Evolutionary conservation across 176 grass and related monocot species (phyloP).

Genomic region (Alopecurus myosuroides): DNA sequence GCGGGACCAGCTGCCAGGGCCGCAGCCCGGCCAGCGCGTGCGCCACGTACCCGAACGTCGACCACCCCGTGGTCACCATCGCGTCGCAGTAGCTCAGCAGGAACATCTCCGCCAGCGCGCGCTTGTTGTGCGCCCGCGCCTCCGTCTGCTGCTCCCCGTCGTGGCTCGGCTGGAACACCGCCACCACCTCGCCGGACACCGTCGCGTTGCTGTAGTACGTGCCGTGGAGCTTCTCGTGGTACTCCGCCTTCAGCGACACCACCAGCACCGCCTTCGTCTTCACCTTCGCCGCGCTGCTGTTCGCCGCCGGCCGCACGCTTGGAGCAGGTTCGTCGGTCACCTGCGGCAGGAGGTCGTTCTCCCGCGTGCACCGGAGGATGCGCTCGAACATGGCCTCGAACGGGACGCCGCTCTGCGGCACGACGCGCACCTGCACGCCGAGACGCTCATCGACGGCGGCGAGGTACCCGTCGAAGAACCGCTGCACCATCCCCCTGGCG

Average conservation of each 20-base stretch:
- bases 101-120: slow-evolving; percentile 66
- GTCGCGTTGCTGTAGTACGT: slow-evolving; percentile 55
- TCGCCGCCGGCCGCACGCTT: neutral
- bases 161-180: slow-evolving; percentile 68
- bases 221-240: too few relatives aligned
- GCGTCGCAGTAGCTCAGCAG: slow-evolving; percentile 49
- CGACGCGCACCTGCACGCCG: slow-evolving; percentile 52
- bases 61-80: slow-evolving; percentile 44
- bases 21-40: slow-evolving; percentile 50
- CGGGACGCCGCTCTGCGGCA: neutral
- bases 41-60: slow-evolving; percentile 74
- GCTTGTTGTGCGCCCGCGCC: slow-evolving; percentile 44
- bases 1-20: slow-evolving; percentile 32
- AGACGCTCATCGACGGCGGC: slow-evolving; percentile 46
- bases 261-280: slow-evolving; percentile 49
- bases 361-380: slow-evolving; percentile 45
- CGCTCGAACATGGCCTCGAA: slow-evolving; percentile 44
- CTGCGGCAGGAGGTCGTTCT: slow-evolving; percentile 40
- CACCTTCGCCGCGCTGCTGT: neutral
- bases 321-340: slow-evolving; percentile 22
- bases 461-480: slow-evolving; percentile 71
- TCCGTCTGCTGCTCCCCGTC: slow-evolving; percentile 41
- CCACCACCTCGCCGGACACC: slow-evolving; percentile 41
- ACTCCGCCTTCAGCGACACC: slow-evolving; percentile 42
- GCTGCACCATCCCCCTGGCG: slow-evolving; percentile 44